phyloP scores from a whole-genome alignment of 1,284 basidiomycete species.

The Rhodotorula sp. region DNA sequence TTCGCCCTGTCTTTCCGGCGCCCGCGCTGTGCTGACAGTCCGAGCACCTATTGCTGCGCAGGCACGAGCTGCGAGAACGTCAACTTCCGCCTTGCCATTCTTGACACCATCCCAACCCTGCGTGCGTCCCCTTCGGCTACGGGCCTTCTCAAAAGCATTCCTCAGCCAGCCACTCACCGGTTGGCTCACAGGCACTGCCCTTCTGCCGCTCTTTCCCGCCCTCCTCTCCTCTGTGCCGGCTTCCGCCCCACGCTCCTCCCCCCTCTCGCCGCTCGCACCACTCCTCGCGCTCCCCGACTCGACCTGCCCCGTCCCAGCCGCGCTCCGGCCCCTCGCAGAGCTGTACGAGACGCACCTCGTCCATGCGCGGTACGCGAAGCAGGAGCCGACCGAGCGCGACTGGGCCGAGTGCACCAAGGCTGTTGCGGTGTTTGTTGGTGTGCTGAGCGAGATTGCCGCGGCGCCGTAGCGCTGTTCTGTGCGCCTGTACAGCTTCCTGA shows the following conservation, averaged over 20 bases:
- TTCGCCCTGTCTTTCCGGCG: rapidly evolving
- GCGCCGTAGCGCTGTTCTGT: neutral
- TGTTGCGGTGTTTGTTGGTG: conserved; percentile 37
- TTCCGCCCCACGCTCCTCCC: neutral
- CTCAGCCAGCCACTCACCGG: neutral
- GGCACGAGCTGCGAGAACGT: conserved; percentile 27
- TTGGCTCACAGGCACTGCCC: neutral
- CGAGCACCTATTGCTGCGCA: rapidly evolving
- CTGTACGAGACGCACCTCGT: conserved; percentile 39
- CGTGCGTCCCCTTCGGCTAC: neutral
- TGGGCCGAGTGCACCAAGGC: conserved; percentile 35
- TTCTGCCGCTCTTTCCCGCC: neutral
- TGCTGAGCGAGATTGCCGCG: neutral
- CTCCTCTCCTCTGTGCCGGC: neutral
- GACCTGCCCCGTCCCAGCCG: conserved; percentile 16
- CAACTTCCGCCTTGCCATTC: conserved; percentile 39
- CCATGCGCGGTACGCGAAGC: conserved; percentile 26
- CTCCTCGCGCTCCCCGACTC: neutral
- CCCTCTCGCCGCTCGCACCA: conserved; percentile 20
- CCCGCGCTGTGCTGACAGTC: neutral
- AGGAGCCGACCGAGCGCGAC: conserved; percentile 36
- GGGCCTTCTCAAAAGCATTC: neutral
- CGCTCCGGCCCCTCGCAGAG: conserved; percentile 30
- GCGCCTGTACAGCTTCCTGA: too few relatives aligned
- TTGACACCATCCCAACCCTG: conserved; percentile 32